These are phyloP conservation scores for Gamarada debralockiae DNA, from an alignment of 495 filamentous ascomycete species.

Conservation along the genomic window DNA sequence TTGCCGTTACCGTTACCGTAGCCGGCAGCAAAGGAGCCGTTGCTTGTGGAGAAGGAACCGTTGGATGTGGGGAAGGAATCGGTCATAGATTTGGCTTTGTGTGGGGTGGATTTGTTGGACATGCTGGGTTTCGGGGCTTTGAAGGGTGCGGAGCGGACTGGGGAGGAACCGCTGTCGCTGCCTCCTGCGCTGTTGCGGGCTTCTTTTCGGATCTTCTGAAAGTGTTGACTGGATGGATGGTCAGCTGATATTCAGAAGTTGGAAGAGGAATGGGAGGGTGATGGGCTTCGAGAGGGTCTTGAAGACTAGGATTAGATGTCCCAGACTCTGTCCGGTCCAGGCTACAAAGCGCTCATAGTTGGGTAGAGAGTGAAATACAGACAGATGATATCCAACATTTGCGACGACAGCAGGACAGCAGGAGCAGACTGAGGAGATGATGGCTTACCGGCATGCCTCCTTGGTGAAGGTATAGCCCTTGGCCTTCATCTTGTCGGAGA, in stretches of 20 bases:
- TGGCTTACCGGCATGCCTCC: constrained; percentile 34
- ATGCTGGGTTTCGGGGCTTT: constrained; percentile 4
- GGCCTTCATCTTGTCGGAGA: constrained; percentile 25
- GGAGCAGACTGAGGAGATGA: neutral
- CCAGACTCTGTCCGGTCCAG: no score
- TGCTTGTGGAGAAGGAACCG: neutral
- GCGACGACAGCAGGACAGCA: neutral
- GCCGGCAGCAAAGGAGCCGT: neutral
- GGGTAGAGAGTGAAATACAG: no score
- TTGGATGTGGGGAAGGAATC: neutral
- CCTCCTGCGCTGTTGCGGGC: constrained; percentile 19
- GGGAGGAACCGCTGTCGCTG: constrained; percentile 3
- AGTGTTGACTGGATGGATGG: constrained; percentile 28
- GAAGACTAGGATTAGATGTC: no score
- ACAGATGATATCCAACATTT: no score
- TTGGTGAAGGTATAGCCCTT: constrained; percentile 26
- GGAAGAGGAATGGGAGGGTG: neutral
- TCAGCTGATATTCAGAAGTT: constrained; percentile 2
- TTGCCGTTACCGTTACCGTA: neutral
- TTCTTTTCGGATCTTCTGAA: constrained; percentile 27
- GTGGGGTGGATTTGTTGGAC: constrained; percentile 1
- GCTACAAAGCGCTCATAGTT: no score
- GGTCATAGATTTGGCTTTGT: neutral
- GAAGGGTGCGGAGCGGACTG: constrained; percentile 2
- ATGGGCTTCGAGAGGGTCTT: neutral